phyloP scores from a whole-genome alignment of 495 filamentous ascomycete genomes.

The Talaromyces nanjingensis region DNA sequence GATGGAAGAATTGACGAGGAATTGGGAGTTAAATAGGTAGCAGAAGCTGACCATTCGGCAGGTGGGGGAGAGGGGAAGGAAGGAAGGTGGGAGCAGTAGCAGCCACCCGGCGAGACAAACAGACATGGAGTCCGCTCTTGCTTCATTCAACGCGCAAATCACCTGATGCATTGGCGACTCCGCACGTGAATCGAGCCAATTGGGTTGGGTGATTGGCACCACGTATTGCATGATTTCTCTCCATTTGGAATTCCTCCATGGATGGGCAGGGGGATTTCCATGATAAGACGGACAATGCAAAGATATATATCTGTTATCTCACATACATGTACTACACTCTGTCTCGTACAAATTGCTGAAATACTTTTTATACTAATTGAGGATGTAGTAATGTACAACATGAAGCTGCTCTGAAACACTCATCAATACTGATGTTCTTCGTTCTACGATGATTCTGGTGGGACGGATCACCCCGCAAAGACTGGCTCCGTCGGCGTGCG shows the following conservation, averaged over 20 bases:
- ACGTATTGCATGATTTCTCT: neutral
- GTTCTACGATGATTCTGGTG: neutral
- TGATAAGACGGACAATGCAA: neutral
- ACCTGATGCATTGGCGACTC: neutral
- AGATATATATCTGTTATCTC: neutral
- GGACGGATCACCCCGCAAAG: neutral
- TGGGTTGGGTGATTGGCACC: neutral
- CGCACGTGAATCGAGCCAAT: neutral
- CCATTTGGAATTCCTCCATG: neutral
- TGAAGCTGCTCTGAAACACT: neutral
- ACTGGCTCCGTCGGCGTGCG: neutral
- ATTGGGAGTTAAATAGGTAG: neutral
- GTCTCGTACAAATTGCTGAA: too few relatives aligned
- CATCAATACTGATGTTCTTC: neutral
- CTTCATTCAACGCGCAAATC: neutral
- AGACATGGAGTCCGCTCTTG: neutral
- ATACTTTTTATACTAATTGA: too few relatives aligned
- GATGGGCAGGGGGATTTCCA: neutral
- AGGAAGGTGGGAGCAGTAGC: neutral
- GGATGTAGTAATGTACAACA: too few relatives aligned
- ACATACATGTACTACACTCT: neutral
- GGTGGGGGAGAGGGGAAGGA: neutral
- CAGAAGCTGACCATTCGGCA: neutral
- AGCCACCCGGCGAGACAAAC: neutral
- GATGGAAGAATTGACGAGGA: neutral